Base-by-base conservation (phyloP, 192 early-diverging fungal genomes). In the Helicostylum pulchrum region DNA sequence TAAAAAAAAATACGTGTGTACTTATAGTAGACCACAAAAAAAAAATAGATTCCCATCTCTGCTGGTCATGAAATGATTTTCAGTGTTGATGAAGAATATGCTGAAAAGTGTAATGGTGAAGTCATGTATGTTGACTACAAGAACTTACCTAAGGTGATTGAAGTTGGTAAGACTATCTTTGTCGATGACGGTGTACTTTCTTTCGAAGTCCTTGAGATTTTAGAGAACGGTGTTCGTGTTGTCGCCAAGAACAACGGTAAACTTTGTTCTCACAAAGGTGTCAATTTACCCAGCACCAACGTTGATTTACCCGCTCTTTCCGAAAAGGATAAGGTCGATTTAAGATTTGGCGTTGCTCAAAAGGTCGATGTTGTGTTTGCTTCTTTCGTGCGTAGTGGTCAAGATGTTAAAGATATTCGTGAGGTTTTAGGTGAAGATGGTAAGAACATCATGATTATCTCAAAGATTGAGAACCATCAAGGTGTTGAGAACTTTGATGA, bases 401-500 rank as follows among this genome's bases (percentile, higher is more conserved):
- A 92, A 66, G 96, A 98, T 74, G 88, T 98, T 54, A 78, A 68
- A 30, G 92, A 94, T 65, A 96, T 98, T 77, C 88, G 94, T 69
- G 76, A 80, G 20, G 83, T 96, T 45, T 82, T 98, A 31, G 91
- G 91, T 26, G 85, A 87, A 51, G 76, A 84, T 48, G 94, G 92
- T 53, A 88, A 85, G 66, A 64, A 82, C 60, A 98, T 98, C 84
- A 91, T 92, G 83, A 95, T 98, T 66, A 95, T 99, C 54, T 85
- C 87, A 72, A 99, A 99, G 85, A 97, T 99, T 67, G 97, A 99
- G 80, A 94, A 91, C 68, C 93, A 94, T 69, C 94, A 99, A 81
- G 97, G 95, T 64, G 87, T 99, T 34, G 84, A 90, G 77, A 98
- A 99, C 85, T 97, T 99, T 91, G 97, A 98, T 78, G 95, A 95